Evolutionary conservation across 2,329 filamentous ascomycete genomes (phyloP).

Genomic region (Xylaria sp.): DNA sequence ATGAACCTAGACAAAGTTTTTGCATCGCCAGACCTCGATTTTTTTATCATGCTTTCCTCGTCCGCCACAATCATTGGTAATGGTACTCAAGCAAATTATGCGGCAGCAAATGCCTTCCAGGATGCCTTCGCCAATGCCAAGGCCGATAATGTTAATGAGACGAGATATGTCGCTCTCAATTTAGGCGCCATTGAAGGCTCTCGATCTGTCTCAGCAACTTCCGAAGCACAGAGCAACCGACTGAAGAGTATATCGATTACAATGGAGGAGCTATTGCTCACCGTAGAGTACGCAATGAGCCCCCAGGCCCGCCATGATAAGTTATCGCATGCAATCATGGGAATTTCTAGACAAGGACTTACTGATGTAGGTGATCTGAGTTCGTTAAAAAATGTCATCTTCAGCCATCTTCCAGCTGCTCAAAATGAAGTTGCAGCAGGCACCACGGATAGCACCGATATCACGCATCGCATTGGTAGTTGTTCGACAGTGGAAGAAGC

Average conservation of each 20-base stretch:
- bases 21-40: conserved; percentile 31
- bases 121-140: conserved; percentile 35
- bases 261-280: conserved; percentile 31
- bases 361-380: conserved; percentile 29
- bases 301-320: conserved; percentile 26
- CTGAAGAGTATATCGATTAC: conserved; percentile 33
- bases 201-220: conserved; percentile 15
- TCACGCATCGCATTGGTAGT: conserved; percentile 6
- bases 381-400: conserved; percentile 30
- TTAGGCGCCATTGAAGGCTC: conserved; percentile 34
- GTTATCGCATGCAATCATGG: conserved; percentile 34
- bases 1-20: conserved; percentile 27
- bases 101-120: conserved; percentile 35
- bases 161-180: conserved; percentile 33
- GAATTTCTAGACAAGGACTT: conserved; percentile 34
- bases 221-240: conserved; percentile 24
- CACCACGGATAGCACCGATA: neutral
- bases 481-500: conserved; percentile 32
- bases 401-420: conserved; percentile 33
- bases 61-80: conserved; percentile 25
- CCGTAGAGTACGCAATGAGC: conserved; percentile 36
- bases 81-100: conserved; percentile 34
- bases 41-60: conserved; percentile 42
- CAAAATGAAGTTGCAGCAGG: conserved; percentile 3
- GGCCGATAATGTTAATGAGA: conserved; percentile 6